These are phyloP conservation scores for Leccinum uliginosum DNA, from an alignment of 768 basidiomycete species.

Conservation along the genomic window DNA sequence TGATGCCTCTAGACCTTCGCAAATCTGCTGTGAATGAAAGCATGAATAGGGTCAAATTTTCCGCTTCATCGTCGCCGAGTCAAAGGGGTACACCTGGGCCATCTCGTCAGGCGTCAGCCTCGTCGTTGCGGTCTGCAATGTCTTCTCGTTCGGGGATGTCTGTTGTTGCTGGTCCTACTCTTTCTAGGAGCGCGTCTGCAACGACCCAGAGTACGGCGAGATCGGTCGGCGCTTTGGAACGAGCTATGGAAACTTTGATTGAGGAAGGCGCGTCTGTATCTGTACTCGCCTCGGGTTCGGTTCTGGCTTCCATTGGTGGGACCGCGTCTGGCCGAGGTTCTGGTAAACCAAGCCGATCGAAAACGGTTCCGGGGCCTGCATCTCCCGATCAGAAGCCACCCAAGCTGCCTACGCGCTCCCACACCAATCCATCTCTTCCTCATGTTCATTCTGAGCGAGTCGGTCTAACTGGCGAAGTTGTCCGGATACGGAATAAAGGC, in stretches of 20 bases:
- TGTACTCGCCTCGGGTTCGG: constrained; percentile 32
- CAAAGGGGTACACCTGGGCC: constrained; percentile 20
- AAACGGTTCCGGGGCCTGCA: constrained; percentile 45
- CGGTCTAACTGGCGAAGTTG: constrained; percentile 24
- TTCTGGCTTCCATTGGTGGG: constrained; percentile 28
- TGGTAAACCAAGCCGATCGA: constrained; percentile 41
- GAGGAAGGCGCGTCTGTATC: constrained; percentile 38
- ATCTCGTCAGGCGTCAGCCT: constrained; percentile 25
- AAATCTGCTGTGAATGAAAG: constrained; percentile 11
- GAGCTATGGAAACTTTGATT: constrained; percentile 49
- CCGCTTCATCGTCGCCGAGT: constrained; percentile 21
- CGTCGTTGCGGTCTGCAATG: constrained; percentile 19
- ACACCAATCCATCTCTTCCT: constrained; percentile 44
- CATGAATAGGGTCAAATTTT: constrained; percentile 32
- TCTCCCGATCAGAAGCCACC: constrained; percentile 43
- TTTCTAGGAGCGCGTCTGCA: constrained; percentile 24
- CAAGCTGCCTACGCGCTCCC: constrained; percentile 54
- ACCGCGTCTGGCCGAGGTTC: constrained; percentile 12
- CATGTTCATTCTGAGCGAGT: constrained; percentile 30
- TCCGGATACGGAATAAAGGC: constrained; percentile 30
- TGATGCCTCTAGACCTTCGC: constrained; percentile 25
- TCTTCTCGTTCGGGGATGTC: constrained; percentile 16
- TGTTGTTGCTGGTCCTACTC: constrained; percentile 6
- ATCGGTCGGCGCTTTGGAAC: constrained; percentile 40
- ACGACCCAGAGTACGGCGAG: constrained; percentile 26